Evolutionary conservation across 805 yeast species (phyloP).

Genomic region (Saturnispora galanensis): DNA sequence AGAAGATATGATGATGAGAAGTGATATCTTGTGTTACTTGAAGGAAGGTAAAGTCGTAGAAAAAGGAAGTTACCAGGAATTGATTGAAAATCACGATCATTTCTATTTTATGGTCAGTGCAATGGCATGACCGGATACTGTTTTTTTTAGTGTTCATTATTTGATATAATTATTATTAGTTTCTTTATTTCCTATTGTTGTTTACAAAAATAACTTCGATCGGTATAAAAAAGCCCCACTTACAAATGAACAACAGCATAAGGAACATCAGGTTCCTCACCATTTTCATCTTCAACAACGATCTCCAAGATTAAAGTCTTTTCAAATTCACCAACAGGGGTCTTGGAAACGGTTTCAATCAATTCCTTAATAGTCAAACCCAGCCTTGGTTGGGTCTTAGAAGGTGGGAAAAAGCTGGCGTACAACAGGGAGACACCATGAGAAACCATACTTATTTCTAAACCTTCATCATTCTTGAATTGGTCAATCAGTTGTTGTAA

Average conservation of each 20-base stretch:
- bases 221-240: neutral
- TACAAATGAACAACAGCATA: conserved; percentile 56
- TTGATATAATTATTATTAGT: neutral
- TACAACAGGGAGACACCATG: conserved; percentile 82
- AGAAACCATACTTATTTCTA: conserved; percentile 84
- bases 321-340: conserved; percentile 63
- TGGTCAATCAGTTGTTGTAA: conserved; percentile 23
- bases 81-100: conserved; percentile 9
- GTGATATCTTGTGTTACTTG: conserved; percentile 42
- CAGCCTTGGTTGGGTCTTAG: conserved; percentile 74
- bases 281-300: conserved; percentile 84
- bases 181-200: neutral
- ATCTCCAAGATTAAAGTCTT: conserved; percentile 79
- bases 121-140: neutral
- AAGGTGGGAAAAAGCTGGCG: conserved; percentile 81
- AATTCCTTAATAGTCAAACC: conserved; percentile 59
- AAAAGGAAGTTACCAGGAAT: conserved; percentile 27
- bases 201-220: neutral
- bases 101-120: conserved; percentile 9
- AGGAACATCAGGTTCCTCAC: conserved; percentile 95
- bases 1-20: conserved; percentile 49
- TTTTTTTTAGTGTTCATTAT: neutral
- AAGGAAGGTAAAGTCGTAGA: conserved; percentile 40
- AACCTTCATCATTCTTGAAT: conserved; percentile 74
- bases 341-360: conserved; percentile 78